phyloP scores from a whole-genome alignment of 345 rosid genomes.

The Cardiospermum halicacabum region DNA sequence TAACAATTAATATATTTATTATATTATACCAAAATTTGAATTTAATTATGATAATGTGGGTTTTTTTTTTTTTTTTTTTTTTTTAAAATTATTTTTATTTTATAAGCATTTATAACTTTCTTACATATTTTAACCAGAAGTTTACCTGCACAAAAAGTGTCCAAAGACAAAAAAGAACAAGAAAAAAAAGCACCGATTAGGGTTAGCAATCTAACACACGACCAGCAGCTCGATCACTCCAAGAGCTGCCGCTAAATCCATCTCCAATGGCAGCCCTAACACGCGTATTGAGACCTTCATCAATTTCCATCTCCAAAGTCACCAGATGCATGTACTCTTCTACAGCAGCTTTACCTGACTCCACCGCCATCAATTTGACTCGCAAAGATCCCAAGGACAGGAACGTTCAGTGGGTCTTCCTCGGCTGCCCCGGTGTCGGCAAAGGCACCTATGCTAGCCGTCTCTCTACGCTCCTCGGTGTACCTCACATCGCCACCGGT shows the following conservation, averaged over 20 bases:
- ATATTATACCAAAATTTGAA: too few relatives aligned
- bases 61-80: too few relatives aligned
- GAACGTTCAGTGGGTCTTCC: conserved; percentile 89
- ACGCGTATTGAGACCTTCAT: conserved; percentile 40
- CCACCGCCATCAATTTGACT: conserved; percentile 12
- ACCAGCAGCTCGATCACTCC: neutral
- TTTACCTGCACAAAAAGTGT: neutral
- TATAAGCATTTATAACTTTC: too few relatives aligned
- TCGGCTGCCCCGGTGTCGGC: conserved; percentile 94
- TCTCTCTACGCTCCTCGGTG: conserved; percentile 70
- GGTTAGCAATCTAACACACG: neutral
- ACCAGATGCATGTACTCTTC: conserved; percentile 24
- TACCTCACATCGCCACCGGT: conserved; percentile 95
- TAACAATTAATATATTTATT: too few relatives aligned
- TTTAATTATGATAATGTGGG: too few relatives aligned
- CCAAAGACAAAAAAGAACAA: conserved; percentile 5
- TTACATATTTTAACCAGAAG: too few relatives aligned
- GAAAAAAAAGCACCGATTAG: neutral
- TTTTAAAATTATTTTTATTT: too few relatives aligned
- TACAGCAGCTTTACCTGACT: conserved; percentile 16
- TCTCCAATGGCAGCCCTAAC: conserved; percentile 45
- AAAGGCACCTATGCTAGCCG: conserved; percentile 98
- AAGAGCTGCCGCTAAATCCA: conserved; percentile 3
- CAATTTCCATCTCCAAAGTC: conserved; percentile 16
- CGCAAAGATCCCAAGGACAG: conserved; percentile 45